A percentile compares a stretch with the other conserved stretches of the same genome.
phyloP scores from a whole-genome alignment of 2,329 filamentous ascomycete species.

The Colletotrichum sp. region DNA sequence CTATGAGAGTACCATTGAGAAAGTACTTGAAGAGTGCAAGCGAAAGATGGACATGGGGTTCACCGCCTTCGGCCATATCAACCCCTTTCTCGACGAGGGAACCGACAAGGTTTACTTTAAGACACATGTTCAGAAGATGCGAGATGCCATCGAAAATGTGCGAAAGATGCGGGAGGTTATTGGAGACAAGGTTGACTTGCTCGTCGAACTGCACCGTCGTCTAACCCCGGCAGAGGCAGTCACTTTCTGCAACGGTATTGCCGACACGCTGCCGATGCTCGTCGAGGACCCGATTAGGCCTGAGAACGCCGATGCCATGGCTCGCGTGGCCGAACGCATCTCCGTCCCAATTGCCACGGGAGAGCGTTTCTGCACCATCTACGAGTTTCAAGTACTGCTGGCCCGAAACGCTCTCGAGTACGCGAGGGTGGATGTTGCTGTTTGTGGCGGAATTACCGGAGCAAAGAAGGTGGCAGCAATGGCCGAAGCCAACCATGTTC shows the following conservation, averaged over 20 bases:
- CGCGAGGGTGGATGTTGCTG: background rate
- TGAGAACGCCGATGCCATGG: background rate
- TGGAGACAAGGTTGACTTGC: background rate
- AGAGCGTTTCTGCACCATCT: background rate
- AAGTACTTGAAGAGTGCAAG: background rate
- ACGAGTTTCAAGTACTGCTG: background rate
- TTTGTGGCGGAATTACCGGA: background rate
- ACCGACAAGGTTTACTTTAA: background rate
- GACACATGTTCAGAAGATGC: background rate
- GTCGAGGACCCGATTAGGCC: background rate
- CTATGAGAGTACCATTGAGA: background rate
- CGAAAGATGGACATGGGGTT: background rate
- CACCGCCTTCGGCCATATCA: background rate
- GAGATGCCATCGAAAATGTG: background rate
- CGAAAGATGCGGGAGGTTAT: background rate
- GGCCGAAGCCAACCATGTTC: background rate
- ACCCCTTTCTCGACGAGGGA: background rate
- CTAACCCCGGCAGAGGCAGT: background rate
- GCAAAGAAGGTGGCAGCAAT: background rate
- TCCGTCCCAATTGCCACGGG: background rate
- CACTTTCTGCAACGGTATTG: background rate
- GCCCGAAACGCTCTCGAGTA: background rate
- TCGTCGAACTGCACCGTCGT: background rate
- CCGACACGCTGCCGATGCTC: background rate
- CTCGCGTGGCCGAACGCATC: background rate